These are phyloP conservation scores for Yarrowia sp. DNA, from an alignment of 805 yeast species.

Conservation along the genomic window DNA sequence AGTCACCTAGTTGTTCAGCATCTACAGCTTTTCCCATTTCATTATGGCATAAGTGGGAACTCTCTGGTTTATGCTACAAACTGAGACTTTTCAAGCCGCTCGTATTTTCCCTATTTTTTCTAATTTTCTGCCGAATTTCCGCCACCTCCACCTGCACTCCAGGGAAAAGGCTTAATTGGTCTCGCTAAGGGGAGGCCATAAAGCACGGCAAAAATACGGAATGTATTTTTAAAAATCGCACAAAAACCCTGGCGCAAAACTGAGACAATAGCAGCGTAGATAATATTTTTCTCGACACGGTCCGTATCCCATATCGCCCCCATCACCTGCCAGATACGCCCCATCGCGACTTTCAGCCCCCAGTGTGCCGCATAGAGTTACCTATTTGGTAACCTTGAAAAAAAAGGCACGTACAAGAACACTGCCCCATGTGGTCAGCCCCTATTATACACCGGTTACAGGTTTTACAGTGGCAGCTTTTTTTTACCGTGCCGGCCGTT, in stretches of 20 bases:
- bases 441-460: slow-evolving; percentile 23
- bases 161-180: neutral
- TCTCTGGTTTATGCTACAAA: neutral
- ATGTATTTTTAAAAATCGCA: neutral
- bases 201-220: neutral
- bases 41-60: neutral
- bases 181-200: neutral
- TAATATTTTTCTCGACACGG: neutral
- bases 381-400: slow-evolving; percentile 11
- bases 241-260: neutral
- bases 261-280: neutral
- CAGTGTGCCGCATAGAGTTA: slow-evolving; percentile 17
- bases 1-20: too few relatives aligned
- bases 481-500: neutral
- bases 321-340: too few relatives aligned
- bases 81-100: neutral
- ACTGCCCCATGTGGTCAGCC: slow-evolving; percentile 27
- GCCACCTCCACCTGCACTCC: neutral
- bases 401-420: neutral
- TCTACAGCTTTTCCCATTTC: too few relatives aligned
- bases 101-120: neutral
- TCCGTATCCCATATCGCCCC: too few relatives aligned
- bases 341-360: too few relatives aligned
- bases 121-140: neutral
- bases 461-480: slow-evolving; percentile 30